Evolutionary conservation across 441 rosid species (phyloP), one percentile per base, ranked within the genome.

Genomic region (Melastoma candidum): DNA sequence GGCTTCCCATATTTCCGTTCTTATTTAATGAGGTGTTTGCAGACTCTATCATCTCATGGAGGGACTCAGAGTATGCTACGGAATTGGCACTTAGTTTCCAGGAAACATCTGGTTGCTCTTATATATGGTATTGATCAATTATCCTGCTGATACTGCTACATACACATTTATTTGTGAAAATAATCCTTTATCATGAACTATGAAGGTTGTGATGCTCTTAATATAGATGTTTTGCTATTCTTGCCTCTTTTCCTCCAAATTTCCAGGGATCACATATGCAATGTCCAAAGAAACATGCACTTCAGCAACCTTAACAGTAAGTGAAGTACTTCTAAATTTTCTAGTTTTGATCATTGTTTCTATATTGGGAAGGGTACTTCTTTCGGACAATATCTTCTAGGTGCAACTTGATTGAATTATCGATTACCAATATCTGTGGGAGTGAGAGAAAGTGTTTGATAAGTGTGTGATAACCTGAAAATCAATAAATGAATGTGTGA

Each of bases 21-120:
- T 52, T 11, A 22, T 26, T 3, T 36, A 36, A 11, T 4, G 43
- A 29, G 26, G 25, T 39, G 24, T 29, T 63, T 70, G 57, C 79
- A 94, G 99, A 90, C 71, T 90, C 95, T 49, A 94, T 94, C 62
- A 94, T 94, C 68, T 85, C 97, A 26, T 94, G 99, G 99, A 83
- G 94, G 79, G 97, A 94, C 61, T 90, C 95, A 11, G 99, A 90
- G 46, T 79, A 63, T 57, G 77, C 85, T 48, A 80, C 96, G 7
- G 99, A 94, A 73, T 68, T 94, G 75, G 99, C 99, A 47, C 85
- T 94, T 64, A 90, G 99, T 75, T 94, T 94, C 73, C 99, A 94
- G 74, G 99, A 94, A 74, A 78, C 84, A 44, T 75, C 92, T 1
- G 96, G 99, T 56, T 94, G 99, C 77, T 77, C 97, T 49, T 94